Base-by-base conservation (phyloP, 345 rosid genomes). In the Melaleuca alternifolia region DNA sequence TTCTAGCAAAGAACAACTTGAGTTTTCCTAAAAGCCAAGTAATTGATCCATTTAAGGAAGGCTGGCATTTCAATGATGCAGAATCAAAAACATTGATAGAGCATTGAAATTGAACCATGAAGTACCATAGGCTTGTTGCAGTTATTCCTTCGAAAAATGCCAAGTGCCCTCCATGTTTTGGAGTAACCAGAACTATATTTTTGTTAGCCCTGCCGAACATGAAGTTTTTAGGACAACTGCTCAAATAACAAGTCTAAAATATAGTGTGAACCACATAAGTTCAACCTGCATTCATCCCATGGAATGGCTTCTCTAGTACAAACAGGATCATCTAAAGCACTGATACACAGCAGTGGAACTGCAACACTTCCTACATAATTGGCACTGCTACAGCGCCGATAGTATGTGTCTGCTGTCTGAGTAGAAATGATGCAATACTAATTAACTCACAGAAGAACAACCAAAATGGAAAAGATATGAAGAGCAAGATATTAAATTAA, bases 231-330 rank as follows among this genome's bases (percentile, higher is more conserved):
- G 79, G 4, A 71, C 24, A 18, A 46, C 46, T 5, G 48, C 46
- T 71, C 44, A 33, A 65, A 71, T 33, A 71, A 33, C 24, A 33
- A 71, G 79, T 33, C 79, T 71, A 18, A 33, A 71, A 71, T 33
- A 71, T 41, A 71, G 7, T 71, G 79, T 33, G 48, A 71, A 71
- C 48, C 48, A 50, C 11, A 50, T 56, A 54, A 84, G 83, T 88
- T 88, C 84, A 86, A 94, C 98, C 98, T 92, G 98, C 98, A 97
- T 91, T 97, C 99, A 85, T 97, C 99, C 97, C 96, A 96, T 59
- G 98, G 98, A 90, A 96, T 96, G 88, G 98, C 96, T 95, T 97
- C 99, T 85, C 85, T 89, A 24, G 99, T 95, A 88, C 99, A 97
- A 84, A 97, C 89, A 23, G 99, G 99, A 92, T 97, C 98, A 90